Conservation (phyloP, 2,329 filamentous ascomycete species). For the Stachybotrys elegans region DNA sequence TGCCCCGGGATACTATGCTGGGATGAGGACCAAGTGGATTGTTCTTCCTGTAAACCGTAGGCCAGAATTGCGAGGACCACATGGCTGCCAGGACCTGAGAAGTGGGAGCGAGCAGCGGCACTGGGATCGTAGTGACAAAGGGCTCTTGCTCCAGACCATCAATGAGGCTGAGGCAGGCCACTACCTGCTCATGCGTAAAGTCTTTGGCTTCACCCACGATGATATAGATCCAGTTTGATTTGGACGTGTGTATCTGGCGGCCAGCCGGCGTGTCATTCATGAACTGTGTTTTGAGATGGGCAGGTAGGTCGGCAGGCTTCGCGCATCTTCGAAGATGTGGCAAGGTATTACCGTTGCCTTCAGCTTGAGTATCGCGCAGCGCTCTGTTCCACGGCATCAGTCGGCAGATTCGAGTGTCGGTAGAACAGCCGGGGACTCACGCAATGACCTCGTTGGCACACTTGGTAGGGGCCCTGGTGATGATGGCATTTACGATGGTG, state of each 20-base stretch:
- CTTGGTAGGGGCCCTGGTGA: slow-evolving; percentile 68
- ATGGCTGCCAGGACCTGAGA: slow-evolving; percentile 68
- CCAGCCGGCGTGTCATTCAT: slow-evolving; percentile 54
- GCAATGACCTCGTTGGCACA: slow-evolving; percentile 67
- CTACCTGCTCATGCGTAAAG: slow-evolving; percentile 49
- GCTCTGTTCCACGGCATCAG: slow-evolving; percentile 36
- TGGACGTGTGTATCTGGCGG: slow-evolving; percentile 53
- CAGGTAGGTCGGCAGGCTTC: slow-evolving; percentile 63
- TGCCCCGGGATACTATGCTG: slow-evolving; percentile 64
- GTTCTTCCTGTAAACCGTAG: slow-evolving; percentile 78
- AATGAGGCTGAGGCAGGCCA: slow-evolving; percentile 38
- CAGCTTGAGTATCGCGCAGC: slow-evolving; percentile 50
- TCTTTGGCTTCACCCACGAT: slow-evolving; percentile 47
- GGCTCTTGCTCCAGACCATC: slow-evolving; percentile 48
- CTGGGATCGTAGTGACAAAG: slow-evolving; percentile 58
- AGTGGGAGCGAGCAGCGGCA: slow-evolving; percentile 69
- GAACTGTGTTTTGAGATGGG: slow-evolving; percentile 56
- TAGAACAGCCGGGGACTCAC: slow-evolving; percentile 40
- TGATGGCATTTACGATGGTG: slow-evolving; percentile 57
- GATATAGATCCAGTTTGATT: slow-evolving; percentile 57
- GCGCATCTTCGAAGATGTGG: slow-evolving; percentile 72
- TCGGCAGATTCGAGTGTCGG: neutral
- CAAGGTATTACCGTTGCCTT: slow-evolving; percentile 59
- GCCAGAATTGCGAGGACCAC: slow-evolving; percentile 78
- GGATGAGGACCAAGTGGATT: slow-evolving; percentile 84